Conservation (phyloP, 2,329 filamentous ascomycete species). For the Fusarium sterilihyphosum region DNA sequence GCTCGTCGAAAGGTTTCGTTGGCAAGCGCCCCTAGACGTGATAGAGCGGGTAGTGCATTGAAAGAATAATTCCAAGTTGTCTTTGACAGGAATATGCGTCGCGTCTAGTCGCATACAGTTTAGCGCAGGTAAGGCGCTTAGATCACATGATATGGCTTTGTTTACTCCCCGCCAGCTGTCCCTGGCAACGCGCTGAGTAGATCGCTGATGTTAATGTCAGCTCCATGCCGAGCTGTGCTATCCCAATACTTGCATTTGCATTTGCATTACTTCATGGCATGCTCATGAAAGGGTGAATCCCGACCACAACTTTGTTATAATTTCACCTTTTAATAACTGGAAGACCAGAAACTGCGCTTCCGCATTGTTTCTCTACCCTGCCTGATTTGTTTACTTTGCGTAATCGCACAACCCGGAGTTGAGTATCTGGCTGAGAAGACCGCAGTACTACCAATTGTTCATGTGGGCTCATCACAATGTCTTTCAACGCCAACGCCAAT, state of each 20-base stretch:
- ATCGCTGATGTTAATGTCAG: constrained; percentile 35
- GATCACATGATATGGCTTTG: constrained; percentile 42
- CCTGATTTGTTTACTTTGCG: constrained; percentile 41
- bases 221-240: constrained; percentile 20
- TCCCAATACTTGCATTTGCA: constrained; percentile 35
- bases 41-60: neutral
- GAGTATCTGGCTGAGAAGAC: constrained; percentile 17
- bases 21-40: constrained; percentile 11
- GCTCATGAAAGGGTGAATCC: constrained; percentile 38
- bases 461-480: constrained; percentile 46
- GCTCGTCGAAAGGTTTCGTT: neutral
- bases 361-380: constrained; percentile 1
- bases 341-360: constrained; percentile 1
- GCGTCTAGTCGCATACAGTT: constrained; percentile 17
- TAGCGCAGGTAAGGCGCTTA: constrained; percentile 6
- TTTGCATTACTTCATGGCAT: constrained; percentile 42
- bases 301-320: constrained; percentile 38
- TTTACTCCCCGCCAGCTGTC: constrained; percentile 40
- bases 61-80: neutral
- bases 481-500: constrained; percentile 48
- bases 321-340: constrained; percentile 22
- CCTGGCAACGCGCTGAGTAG: constrained; percentile 42
- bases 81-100: constrained; percentile 16
- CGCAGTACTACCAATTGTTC: constrained; percentile 39
- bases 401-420: constrained; percentile 17